Base-by-base conservation (phyloP, 257 asterid genomes). In the Scutellaria baicalensis region DNA sequence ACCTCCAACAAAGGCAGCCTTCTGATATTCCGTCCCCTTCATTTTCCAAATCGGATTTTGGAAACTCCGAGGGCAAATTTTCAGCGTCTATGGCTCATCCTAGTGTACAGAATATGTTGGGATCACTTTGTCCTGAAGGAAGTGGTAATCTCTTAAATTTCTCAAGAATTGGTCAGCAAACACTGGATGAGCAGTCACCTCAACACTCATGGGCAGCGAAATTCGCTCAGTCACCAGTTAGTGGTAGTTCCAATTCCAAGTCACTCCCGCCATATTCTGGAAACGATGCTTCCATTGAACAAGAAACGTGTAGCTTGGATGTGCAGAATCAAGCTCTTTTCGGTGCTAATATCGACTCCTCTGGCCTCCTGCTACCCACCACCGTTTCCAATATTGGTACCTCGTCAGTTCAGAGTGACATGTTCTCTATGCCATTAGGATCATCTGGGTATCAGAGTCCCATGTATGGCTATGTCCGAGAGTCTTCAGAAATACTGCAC, bases 401-500 rank as follows among this genome's bases (percentile, higher is more conserved):
- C 56, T 74, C 97, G 52, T 80, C 95, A 13, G 84, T 62, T 65
- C 92, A 85, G 68, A 77, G 83, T 62, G 92, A 84, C 51, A 76
- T 85, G 82, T 77, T 96, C 69, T 80, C 91, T 9, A 70, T 79
- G 86, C 87, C 85, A 9, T 64, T 90, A 35, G 91, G 88, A 61
- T 72, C 81, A 60, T 83, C 93, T 44, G 95, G 91, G 49, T 85
- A 77, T 77, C 95, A 82, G 82, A 87, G 70, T 81, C 75, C 92
- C 75, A 82, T 82, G 8, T 88, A 83, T 74, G 88, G 93, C 51
- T 86, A 77, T 42, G 81, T 70, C 77, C 97, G 82, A 45, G 89
- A 88, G 83, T 80, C 98, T 62, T 72, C 97, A 4, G 93, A 90
- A 63, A 65, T 90, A 77, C 57, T 90, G 83, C 91, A 82, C 62